Evolutionary conservation across 2,329 filamentous ascomycete genomes (phyloP), one percentile per base, ranked within the genome.

Genomic region (Orbilia quercus): DNA sequence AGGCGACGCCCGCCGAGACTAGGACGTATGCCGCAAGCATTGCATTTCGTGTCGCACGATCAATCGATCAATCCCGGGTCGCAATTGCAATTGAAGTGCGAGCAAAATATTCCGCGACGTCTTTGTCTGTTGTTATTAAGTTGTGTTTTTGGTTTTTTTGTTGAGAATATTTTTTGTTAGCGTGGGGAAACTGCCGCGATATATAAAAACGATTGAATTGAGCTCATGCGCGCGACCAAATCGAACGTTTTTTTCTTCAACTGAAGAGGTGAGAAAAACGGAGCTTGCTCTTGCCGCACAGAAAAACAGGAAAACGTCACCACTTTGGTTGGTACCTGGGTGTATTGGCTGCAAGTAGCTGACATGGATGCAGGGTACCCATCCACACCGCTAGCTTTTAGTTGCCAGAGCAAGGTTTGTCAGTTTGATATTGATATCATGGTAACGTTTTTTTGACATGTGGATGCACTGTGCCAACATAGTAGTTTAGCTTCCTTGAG

Each of bases 21-120:
- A 73, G 55, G 25, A 62, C 48, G 34, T 73, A 73, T 25, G 22
- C 47, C 28, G 42, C 69, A 40, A 73, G 60, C 69, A 73, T 73
- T 51, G 69, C 69, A 73, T 66, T 11, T 22, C 50, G 28, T 28
- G 57, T 34, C 38, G 28, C 22, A 14, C 36, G n/a, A n/a, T 36
- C 18, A 11, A 9, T n/a, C 23, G 20, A 11, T 51, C 48, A 58
- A 40, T 44, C 40, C 1, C 34, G 4, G 14, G 42, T 31, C 12
- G 18, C 4, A 25, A 11, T 44, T 31, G 16, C 7, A 14, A 25
- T n/a, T n/a, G n/a, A n/a, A n/a, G n/a, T n/a, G n/a, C n/a, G n/a
- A n/a, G n/a, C n/a, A n/a, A n/a, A n/a, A n/a, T n/a, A n/a, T n/a
- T n/a, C n/a, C n/a, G n/a, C n/a, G n/a, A n/a, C n/a, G n/a, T n/a